Evolutionary conservation across 2,329 filamentous ascomycete species (phyloP).

Genomic region (Penicillium sp.): DNA sequence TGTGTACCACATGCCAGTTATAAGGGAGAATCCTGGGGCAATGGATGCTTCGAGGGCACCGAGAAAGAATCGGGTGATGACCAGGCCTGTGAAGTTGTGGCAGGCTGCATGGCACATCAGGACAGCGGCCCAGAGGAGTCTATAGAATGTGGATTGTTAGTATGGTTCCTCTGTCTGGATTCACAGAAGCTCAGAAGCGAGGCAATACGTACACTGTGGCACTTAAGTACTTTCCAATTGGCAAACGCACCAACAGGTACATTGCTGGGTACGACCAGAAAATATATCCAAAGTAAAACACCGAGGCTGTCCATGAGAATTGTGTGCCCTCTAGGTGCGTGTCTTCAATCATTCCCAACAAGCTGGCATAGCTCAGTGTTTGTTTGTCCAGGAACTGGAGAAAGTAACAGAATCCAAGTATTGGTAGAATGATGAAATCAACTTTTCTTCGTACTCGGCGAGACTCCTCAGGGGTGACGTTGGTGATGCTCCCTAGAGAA

Average conservation of each 20-base stretch:
- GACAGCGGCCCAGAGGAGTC: slow-evolving; percentile 15
- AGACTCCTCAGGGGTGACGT: background rate
- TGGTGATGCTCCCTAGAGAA: background rate
- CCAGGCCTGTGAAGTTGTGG: slow-evolving; percentile 20
- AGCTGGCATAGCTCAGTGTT: slow-evolving; percentile 23
- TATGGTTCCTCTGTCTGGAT: too few relatives aligned
- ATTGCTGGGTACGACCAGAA: background rate
- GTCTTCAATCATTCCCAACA: slow-evolving; percentile 22
- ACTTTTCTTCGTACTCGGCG: background rate
- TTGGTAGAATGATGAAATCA: slow-evolving; percentile 6
- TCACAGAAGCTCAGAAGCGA: too few relatives aligned
- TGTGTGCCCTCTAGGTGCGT: background rate
- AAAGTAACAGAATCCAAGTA: slow-evolving; percentile 28
- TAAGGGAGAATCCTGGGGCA: slow-evolving; percentile 24
- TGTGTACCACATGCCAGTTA: slow-evolving; percentile 20
- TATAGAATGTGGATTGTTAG: background rate
- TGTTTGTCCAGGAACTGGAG: slow-evolving; percentile 30
- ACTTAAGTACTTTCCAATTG: background rate
- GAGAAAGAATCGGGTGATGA: slow-evolving; percentile 32
- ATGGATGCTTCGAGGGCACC: slow-evolving; percentile 9
- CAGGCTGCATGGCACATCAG: slow-evolving; percentile 15
- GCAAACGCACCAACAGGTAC: background rate
- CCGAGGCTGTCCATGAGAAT: slow-evolving; percentile 11
- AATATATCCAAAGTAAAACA: background rate
- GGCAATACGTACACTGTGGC: background rate